Percentiles rank a stretch among this genome's conserved stretches.
phyloP scores from a whole-genome alignment of 1,284 basidiomycete genomes.

The Cutaneotrichosporon mucoides region DNA sequence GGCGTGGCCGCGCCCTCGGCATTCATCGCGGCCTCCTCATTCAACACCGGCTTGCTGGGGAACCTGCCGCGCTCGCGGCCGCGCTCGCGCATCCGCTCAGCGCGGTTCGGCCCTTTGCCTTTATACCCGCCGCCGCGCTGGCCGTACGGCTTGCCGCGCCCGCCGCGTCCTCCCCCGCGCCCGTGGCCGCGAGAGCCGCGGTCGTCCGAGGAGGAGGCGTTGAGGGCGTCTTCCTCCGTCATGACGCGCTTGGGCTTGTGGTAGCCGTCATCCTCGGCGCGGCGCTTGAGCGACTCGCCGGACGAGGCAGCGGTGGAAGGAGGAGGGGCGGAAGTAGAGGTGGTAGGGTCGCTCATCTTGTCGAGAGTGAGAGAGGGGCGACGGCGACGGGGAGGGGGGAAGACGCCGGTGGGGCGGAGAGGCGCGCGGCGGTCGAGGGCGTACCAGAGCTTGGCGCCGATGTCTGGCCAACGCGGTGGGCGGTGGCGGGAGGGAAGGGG shows the following conservation, averaged over 20 bases:
- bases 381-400: too few species aligned
- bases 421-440: too few species aligned
- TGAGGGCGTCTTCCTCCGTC: conserved; percentile 16
- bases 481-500: too few species aligned
- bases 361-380: too few species aligned
- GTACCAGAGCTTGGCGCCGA: too few species aligned
- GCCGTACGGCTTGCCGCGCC: not conserved
- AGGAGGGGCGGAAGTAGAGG: not conserved
- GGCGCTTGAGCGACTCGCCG: not conserved
- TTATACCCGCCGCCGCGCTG: conserved; percentile 6
- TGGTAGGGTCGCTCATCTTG: too few species aligned
- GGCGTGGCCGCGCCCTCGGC: not conserved
- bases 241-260: not conserved
- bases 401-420: too few species aligned
- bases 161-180: not conserved
- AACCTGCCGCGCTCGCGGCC: not conserved
- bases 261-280: not conserved
- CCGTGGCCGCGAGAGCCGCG: not conserved
- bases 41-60: not conserved
- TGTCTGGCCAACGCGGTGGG: too few species aligned
- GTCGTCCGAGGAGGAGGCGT: conserved; percentile 1
- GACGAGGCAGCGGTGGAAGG: too few species aligned
- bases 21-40: conserved; percentile 1
- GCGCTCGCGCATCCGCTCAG: not conserved
- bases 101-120: not conserved